These are phyloP conservation scores for Mycena pura DNA, from an alignment of 768 basidiomycete genomes.

Conservation along the genomic window DNA sequence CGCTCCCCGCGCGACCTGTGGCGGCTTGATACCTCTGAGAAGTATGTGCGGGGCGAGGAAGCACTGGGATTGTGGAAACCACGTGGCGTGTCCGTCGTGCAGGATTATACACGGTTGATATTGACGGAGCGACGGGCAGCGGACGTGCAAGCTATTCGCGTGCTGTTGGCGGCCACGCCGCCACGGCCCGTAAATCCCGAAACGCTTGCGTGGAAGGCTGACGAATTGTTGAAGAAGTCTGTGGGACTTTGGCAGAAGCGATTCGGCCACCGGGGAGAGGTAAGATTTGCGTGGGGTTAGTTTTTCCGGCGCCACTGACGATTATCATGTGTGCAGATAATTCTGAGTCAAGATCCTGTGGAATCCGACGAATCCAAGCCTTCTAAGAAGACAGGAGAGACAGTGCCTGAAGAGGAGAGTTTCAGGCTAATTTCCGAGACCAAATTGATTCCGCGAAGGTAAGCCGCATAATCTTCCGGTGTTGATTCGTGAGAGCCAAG, in stretches of 20 bases:
- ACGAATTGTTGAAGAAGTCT: conserved; percentile 68
- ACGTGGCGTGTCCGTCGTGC: conserved; percentile 85
- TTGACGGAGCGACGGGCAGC: conserved; percentile 77
- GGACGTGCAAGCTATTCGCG: conserved; percentile 89
- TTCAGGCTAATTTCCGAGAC: conserved; percentile 76
- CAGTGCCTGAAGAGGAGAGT: conserved; percentile 52
- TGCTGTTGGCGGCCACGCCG: conserved; percentile 67
- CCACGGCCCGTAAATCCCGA: conserved; percentile 58
- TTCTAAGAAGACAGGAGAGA: conserved; percentile 39
- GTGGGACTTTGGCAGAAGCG: conserved; percentile 85
- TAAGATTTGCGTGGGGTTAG: conserved; percentile 37
- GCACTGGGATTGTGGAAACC: conserved; percentile 83
- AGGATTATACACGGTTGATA: conserved; percentile 81
- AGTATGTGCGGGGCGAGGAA: conserved; percentile 95
- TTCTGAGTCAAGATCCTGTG: conserved; percentile 73
- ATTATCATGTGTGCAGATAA: conserved; percentile 58
- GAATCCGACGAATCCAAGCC: conserved; percentile 57
- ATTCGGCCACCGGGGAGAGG: conserved; percentile 79
- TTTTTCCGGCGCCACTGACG: conserved; percentile 5
- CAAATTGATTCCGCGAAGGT: conserved; percentile 79
- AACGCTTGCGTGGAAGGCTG: conserved; percentile 68
- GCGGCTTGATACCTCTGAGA: conserved; percentile 93
- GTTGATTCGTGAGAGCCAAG: conserved; percentile 2
- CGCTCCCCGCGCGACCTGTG: conserved; percentile 90
- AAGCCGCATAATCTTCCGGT: conserved; percentile 32